Percentiles rank a stretch among this genome's conserved stretches.
Conservation (phyloP, 2,329 filamentous ascomycete species). For the Colletotrichum sublineola region DNA sequence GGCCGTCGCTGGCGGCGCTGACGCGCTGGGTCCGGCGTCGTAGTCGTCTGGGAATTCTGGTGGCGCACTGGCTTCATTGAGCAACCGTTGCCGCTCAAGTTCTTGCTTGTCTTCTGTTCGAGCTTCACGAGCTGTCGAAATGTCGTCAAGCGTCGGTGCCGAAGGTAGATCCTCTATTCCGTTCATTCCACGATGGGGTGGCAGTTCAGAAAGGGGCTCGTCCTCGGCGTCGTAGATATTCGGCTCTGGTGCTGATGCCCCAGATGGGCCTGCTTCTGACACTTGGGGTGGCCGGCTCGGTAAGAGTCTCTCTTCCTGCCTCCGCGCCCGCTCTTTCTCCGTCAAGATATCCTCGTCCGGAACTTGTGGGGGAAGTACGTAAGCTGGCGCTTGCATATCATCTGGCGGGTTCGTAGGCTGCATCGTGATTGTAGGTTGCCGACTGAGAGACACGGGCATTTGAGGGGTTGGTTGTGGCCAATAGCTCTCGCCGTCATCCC, state of each 20-base stretch:
- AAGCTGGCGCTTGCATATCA: constrained; percentile 58
- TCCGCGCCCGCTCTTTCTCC: constrained; percentile 85
- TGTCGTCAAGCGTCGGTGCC: constrained; percentile 61
- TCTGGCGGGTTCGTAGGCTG: constrained; percentile 44
- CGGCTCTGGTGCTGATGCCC: constrained; percentile 45
- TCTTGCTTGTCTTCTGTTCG: constrained; percentile 83
- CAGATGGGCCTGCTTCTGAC: constrained; percentile 53
- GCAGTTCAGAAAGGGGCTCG: constrained; percentile 47
- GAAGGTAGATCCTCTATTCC: constrained; percentile 54
- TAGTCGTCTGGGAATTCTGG: constrained; percentile 69
- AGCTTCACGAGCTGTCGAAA: constrained; percentile 50
- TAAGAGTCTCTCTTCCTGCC: constrained; percentile 82
- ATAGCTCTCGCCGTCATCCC: constrained; percentile 37
- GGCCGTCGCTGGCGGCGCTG: constrained; percentile 47
- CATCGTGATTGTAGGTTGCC: constrained; percentile 38
- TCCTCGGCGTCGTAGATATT: constrained; percentile 65
- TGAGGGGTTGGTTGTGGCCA: constrained; percentile 36
- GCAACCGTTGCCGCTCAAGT: constrained; percentile 74
- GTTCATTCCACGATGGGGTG: constrained; percentile 41
- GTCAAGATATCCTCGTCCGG: constrained; percentile 73
- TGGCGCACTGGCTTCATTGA: constrained; percentile 74
- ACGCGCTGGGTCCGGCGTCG: constrained; percentile 52
- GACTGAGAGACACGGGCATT: constrained; percentile 14
- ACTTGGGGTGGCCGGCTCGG: constrained; percentile 79
- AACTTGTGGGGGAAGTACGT: constrained; percentile 72